Conservation (phyloP, 106 monocot species). For the Phalaenopsis aphrodite region DNA sequence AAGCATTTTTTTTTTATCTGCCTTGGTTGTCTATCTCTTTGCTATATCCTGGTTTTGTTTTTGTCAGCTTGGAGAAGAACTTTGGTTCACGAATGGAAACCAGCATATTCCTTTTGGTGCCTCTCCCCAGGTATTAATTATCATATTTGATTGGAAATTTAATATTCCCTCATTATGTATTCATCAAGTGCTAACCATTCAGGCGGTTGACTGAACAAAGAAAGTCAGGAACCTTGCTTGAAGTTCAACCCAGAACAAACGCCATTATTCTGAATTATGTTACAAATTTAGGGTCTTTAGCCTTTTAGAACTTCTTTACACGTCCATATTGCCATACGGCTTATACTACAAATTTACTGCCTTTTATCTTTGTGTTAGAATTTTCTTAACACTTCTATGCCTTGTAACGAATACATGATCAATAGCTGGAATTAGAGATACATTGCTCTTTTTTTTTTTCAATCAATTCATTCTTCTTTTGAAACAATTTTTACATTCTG, state of each 20-base stretch:
- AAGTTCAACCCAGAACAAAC: background rate
- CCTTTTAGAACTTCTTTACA: background rate
- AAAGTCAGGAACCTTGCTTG: background rate
- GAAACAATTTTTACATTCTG: background rate
- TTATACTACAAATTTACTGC: background rate
- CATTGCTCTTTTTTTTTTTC: background rate
- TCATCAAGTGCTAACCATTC: background rate
- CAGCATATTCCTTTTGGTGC: slow-evolving; percentile 89
- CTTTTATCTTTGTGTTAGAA: background rate
- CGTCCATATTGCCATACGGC: background rate
- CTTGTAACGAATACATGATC: background rate
- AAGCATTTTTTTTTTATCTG: background rate
- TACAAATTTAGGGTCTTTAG: background rate
- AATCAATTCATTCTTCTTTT: background rate
- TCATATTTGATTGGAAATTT: background rate
- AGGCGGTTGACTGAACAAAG: background rate
- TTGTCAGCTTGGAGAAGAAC: slow-evolving; percentile 74
- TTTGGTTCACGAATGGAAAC: slow-evolving; percentile 75
- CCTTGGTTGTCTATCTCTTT: background rate
- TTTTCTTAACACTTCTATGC: background rate
- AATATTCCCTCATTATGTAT: background rate
- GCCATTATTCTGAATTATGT: background rate
- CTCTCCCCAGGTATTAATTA: slow-evolving; percentile 65
- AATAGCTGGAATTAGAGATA: background rate
- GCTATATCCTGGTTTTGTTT: slow-evolving; percentile 5